phyloP scores from a whole-genome alignment of 139 green algal species.

The Asterochloris erici region DNA sequence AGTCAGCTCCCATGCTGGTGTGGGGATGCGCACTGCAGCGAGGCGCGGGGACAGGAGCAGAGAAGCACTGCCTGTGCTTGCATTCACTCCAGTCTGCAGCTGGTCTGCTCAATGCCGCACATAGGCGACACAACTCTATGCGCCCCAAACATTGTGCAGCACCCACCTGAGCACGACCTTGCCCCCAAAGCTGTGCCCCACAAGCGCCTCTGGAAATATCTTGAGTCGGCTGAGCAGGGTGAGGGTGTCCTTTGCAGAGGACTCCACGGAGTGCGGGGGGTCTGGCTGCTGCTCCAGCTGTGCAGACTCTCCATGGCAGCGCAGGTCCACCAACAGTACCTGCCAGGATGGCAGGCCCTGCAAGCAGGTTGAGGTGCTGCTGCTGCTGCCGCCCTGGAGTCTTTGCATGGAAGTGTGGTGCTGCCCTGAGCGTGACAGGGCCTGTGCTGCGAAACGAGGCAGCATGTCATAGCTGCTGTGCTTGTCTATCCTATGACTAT shows the following conservation, averaged over 20 bases:
- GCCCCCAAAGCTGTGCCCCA: conserved; percentile 88
- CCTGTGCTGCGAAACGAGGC: not conserved
- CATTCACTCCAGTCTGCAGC: conserved; percentile 41
- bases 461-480: not conserved
- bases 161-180: conserved; percentile 25
- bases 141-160: no score
- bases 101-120: not conserved
- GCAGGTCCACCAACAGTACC: conserved; percentile 89
- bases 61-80: conserved; percentile 33
- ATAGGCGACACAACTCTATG: not conserved
- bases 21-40: no score
- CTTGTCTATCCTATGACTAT: no score
- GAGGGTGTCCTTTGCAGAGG: conserved; percentile 70
- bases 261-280: conserved; percentile 56
- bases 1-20: no score
- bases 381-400: no score
- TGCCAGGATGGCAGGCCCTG: conserved; percentile 80
- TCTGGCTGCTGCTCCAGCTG: conserved; percentile 7
- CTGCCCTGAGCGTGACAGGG: not conserved
- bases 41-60: no score
- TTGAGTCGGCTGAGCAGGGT: conserved; percentile 69
- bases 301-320: conserved; percentile 88
- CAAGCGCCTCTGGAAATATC: conserved; percentile 84
- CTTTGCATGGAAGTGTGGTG: no score
- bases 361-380: not conserved